Percentiles rank a stretch among this genome's conserved stretches.
Conservation (phyloP, 176 grass and related monocot species). For the Phyllostachys edulis region DNA sequence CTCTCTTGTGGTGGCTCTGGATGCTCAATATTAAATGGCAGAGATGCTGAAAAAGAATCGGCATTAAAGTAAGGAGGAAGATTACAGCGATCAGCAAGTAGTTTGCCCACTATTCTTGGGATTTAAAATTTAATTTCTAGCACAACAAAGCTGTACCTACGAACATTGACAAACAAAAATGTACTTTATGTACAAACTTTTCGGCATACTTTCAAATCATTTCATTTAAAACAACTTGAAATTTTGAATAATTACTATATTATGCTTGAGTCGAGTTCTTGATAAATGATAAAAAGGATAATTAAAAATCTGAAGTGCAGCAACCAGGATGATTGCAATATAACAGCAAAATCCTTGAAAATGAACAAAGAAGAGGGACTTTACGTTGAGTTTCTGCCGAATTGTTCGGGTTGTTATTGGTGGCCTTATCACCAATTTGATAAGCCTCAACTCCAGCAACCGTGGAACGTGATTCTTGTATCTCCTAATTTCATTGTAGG, state of each 20-base stretch:
- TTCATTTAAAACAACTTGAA: not conserved
- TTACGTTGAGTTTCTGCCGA: slow-evolving; percentile 35
- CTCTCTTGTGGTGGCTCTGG: slow-evolving; percentile 12
- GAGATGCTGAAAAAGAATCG: slow-evolving; percentile 38
- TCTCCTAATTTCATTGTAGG: slow-evolving; percentile 22
- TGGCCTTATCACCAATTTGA: slow-evolving; percentile 17
- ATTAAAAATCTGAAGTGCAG: not conserved
- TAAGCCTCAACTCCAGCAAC: slow-evolving; percentile 11
- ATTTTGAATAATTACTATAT: not conserved
- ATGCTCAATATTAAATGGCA: slow-evolving; percentile 8
- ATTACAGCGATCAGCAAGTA: not conserved
- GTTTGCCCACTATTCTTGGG: not conserved
- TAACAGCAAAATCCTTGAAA: not conserved
- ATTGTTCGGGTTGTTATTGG: not conserved
- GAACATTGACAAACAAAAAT: slow-evolving; percentile 11
- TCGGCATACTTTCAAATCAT: not conserved
- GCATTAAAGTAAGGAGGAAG: not conserved
- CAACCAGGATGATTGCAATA: not conserved
- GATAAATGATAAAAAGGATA: too few relatives aligned
- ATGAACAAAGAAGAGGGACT: not conserved
- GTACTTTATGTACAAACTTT: slow-evolving; percentile 1
- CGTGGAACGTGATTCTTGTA: slow-evolving; percentile 15
- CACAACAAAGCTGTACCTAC: not conserved
- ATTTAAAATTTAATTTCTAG: slow-evolving; percentile 5
- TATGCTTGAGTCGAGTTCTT: not conserved